phyloP scores from a whole-genome alignment of 75 land plant species.

The Selaginella moellendorffii region DNA sequence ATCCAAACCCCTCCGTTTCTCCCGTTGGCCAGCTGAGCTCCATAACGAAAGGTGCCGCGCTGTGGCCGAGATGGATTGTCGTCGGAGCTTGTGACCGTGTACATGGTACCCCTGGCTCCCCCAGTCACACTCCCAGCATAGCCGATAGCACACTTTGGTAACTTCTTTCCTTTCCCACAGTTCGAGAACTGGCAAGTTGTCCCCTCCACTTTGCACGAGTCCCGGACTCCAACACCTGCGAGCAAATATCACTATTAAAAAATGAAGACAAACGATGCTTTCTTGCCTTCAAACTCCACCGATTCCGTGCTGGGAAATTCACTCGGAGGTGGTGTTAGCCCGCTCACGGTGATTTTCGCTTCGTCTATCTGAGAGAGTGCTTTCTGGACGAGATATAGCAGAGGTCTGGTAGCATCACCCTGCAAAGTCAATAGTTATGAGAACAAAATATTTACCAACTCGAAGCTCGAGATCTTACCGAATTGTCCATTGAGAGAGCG shows the following conservation, averaged over 20 bases:
- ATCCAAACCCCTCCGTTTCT: slow-evolving; percentile 9
- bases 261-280: too few species aligned
- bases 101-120: neutral
- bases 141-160: neutral
- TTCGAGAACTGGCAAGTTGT: slow-evolving; percentile 4
- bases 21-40: neutral
- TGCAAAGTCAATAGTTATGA: neutral
- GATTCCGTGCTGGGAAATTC: neutral
- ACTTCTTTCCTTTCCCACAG: neutral
- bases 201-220: slow-evolving; percentile 2
- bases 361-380: neutral
- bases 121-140: neutral
- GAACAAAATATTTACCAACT: too few species aligned
- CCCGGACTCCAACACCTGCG: neutral
- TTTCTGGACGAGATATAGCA: neutral
- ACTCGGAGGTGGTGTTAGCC: neutral
- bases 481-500: neutral
- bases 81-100: slow-evolving; percentile 1
- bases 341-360: neutral
- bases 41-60: slow-evolving; percentile 17
- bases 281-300: neutral
- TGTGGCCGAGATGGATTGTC: neutral
- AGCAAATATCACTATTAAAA: too few species aligned
- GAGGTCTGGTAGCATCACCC: neutral
- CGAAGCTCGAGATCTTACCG: too few species aligned